Conservation (phyloP, 75 land plant genomes). For the Adiantum capillusveneris region DNA sequence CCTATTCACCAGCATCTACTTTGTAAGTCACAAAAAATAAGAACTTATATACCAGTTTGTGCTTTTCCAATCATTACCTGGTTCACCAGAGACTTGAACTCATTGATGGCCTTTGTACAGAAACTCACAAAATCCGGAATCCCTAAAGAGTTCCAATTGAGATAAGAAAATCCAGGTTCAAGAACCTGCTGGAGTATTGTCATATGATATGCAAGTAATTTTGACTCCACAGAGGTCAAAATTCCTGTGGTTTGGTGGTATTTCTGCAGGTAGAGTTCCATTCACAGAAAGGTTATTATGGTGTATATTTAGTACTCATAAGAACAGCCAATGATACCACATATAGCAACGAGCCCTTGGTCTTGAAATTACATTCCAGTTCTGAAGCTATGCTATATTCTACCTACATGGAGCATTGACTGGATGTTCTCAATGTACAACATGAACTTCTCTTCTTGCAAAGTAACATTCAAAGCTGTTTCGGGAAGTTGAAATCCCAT, state of each 20-base stretch:
- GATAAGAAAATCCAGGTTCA: conserved; percentile 26
- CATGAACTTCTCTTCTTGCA: conserved; percentile 25
- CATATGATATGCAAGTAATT: conserved; percentile 12
- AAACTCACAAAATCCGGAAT: conserved; percentile 21
- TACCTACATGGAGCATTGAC: conserved; percentile 22
- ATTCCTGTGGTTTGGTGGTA: conserved; percentile 10
- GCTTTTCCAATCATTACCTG: conserved; percentile 10
- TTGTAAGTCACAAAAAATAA: too few relatives aligned
- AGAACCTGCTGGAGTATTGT: conserved; percentile 22
- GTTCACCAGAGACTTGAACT: conserved; percentile 16
- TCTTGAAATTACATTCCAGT: background rate
- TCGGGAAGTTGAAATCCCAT: conserved; percentile 34
- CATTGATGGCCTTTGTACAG: conserved; percentile 18
- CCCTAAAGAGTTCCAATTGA: conserved; percentile 33
- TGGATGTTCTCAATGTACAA: conserved; percentile 18
- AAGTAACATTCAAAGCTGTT: conserved; percentile 20
- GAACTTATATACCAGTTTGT: background rate
- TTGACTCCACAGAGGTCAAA: conserved; percentile 21
- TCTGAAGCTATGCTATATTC: background rate
- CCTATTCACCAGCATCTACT: too few relatives aligned
- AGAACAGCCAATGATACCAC: too few relatives aligned
- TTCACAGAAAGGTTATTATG: too few relatives aligned
- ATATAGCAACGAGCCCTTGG: background rate
- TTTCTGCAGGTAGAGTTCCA: conserved; percentile 9
- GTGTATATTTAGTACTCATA: too few relatives aligned